Conservation (phyloP, 352 stramenopile genomes). For the Globisporangium splendens region DNA sequence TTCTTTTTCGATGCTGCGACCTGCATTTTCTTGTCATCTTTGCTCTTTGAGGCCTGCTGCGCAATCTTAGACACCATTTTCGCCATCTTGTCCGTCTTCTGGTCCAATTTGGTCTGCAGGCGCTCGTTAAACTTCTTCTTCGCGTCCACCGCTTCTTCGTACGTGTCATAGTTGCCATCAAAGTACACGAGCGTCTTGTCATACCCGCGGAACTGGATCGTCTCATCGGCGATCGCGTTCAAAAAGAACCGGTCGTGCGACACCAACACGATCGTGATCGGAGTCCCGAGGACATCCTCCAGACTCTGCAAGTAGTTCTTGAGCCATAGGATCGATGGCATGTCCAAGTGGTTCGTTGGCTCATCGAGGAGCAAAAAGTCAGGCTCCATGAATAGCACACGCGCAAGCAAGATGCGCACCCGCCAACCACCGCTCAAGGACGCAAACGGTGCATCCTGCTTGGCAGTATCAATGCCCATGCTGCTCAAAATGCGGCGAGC, state of each 20-base stretch:
- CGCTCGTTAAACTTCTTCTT: constrained; percentile 49
- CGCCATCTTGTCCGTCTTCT: constrained; percentile 52
- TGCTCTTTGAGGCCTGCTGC: constrained; percentile 32
- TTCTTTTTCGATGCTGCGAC: constrained; percentile 64
- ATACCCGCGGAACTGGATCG: constrained; percentile 49
- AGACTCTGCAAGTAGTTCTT: constrained; percentile 62
- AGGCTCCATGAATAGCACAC: constrained; percentile 66
- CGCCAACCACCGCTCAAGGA: constrained; percentile 59
- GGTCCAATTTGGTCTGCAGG: constrained; percentile 42
- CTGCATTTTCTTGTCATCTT: constrained; percentile 65
- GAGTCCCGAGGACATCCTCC: constrained; percentile 54
- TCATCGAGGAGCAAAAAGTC: constrained; percentile 93
- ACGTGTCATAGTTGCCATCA: constrained; percentile 59
- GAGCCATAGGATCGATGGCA: constrained; percentile 81
- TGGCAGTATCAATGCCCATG: constrained; percentile 75
- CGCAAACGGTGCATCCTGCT: constrained; percentile 66
- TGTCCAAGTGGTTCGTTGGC: constrained; percentile 89
- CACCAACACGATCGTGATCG: constrained; percentile 86
- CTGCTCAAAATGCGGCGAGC: constrained; percentile 41
- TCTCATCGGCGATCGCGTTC: constrained; percentile 83
- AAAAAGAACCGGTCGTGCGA: constrained; percentile 93
- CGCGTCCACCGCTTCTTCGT: constrained; percentile 40
- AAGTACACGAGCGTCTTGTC: constrained; percentile 61
- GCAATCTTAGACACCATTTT: constrained; percentile 48
- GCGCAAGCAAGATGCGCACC: constrained; percentile 55